phyloP scores from a whole-genome alignment of 2,329 filamentous ascomycete species.

The Parastagonospora avenae region DNA sequence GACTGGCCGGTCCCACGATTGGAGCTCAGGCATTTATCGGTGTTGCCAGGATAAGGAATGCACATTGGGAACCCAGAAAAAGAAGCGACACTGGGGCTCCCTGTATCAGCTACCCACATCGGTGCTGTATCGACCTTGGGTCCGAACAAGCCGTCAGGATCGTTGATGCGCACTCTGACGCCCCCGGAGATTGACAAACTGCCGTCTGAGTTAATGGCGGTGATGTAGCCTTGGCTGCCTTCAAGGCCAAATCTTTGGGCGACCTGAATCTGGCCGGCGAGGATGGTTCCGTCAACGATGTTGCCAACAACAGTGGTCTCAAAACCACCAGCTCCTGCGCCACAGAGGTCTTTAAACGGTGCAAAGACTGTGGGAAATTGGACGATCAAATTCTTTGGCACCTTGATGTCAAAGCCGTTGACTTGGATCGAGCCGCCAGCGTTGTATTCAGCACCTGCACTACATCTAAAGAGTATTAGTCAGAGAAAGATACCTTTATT shows the following conservation, averaged over 20 bases:
- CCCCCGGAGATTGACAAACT: slow-evolving; percentile 46
- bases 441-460: slow-evolving; percentile 44
- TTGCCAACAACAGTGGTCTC: slow-evolving; percentile 48
- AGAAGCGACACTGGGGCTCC: slow-evolving; percentile 55
- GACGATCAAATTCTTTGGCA: slow-evolving; percentile 58
- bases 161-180: slow-evolving; percentile 49
- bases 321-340: slow-evolving; percentile 22
- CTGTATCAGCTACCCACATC: slow-evolving; percentile 56
- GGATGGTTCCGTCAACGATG: slow-evolving; percentile 42
- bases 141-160: slow-evolving; percentile 54
- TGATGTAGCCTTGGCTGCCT: slow-evolving; percentile 44
- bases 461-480: slow-evolving; percentile 23
- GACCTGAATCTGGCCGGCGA: slow-evolving; percentile 48
- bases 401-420: slow-evolving; percentile 52
- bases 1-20: slow-evolving; percentile 42
- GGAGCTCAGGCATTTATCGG: slow-evolving; percentile 43
- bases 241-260: slow-evolving; percentile 45
- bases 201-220: slow-evolving; percentile 41
- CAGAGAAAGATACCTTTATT: too few species aligned
- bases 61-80: slow-evolving; percentile 61
- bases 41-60: slow-evolving; percentile 50
- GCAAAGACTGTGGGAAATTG: slow-evolving; percentile 56
- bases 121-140: slow-evolving; percentile 32
- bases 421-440: slow-evolving; percentile 54
- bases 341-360: slow-evolving; percentile 45